These are phyloP conservation scores for Pleurotus djamor DNA, from an alignment of 768 basidiomycete genomes.

Conservation along the genomic window DNA sequence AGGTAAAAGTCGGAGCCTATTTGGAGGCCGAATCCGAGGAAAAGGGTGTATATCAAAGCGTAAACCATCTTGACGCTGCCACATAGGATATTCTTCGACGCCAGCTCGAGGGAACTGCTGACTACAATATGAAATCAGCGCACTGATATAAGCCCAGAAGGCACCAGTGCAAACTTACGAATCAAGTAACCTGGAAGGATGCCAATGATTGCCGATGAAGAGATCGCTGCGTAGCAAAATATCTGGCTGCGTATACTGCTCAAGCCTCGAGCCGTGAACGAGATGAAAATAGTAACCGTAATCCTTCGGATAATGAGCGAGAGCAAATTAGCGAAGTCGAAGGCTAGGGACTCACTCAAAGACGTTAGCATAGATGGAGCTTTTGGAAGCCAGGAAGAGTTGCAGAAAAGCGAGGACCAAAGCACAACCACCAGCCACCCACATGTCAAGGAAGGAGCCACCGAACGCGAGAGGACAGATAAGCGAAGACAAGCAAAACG, in stretches of 20 bases:
- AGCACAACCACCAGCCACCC: slow-evolving; percentile 71
- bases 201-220: slow-evolving; percentile 82
- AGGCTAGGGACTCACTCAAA: slow-evolving; percentile 95
- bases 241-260: slow-evolving; percentile 73
- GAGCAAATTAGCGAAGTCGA: slow-evolving; percentile 10
- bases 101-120: slow-evolving; percentile 79
- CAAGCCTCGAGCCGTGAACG: slow-evolving; percentile 78
- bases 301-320: no score
- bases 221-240: slow-evolving; percentile 92
- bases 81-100: slow-evolving; percentile 82
- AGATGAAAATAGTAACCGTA: slow-evolving; percentile 77
- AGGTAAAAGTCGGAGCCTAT: slow-evolving; percentile 83
- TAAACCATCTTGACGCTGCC: slow-evolving; percentile 89
- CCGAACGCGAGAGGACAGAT: slow-evolving; percentile 88
- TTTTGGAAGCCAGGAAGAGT: slow-evolving; percentile 71
- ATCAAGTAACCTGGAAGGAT: slow-evolving; percentile 91
- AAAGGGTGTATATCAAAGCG: slow-evolving; percentile 84
- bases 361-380: slow-evolving; percentile 83
- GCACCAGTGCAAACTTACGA: slow-evolving; percentile 37
- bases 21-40: slow-evolving; percentile 81
- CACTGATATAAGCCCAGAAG: neutral
- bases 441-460: slow-evolving; percentile 83
- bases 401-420: slow-evolving; percentile 70
- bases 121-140: slow-evolving; percentile 32
- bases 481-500: slow-evolving; percentile 68